phyloP scores from a whole-genome alignment of 2,329 filamentous ascomycete genomes.

The Zelopaecilomyces penicillatus region DNA sequence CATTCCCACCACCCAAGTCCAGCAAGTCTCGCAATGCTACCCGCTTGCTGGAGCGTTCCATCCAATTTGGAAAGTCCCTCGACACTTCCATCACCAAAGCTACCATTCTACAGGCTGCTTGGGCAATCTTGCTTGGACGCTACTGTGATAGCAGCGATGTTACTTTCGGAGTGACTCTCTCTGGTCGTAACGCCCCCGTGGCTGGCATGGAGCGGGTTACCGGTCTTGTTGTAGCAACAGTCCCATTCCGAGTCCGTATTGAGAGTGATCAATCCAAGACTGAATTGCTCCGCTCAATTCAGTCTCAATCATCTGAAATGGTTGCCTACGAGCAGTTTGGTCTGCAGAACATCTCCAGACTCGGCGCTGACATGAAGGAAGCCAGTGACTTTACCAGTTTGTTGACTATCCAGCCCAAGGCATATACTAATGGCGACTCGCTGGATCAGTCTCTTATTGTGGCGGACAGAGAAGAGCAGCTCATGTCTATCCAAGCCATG shows the following conservation, averaged over 20 bases:
- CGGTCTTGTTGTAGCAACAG: slow-evolving; percentile 16
- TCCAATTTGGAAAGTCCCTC: no score
- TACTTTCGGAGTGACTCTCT: slow-evolving; percentile 9
- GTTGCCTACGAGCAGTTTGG: slow-evolving; percentile 14
- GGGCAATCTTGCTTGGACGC: slow-evolving; percentile 19
- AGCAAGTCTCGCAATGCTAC: no score
- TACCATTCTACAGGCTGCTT: slow-evolving; percentile 3
- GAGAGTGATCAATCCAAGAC: background rate
- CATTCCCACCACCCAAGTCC: background rate
- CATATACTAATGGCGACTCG: background rate
- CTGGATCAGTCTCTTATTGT: background rate
- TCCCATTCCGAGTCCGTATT: slow-evolving; percentile 1
- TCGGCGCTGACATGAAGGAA: slow-evolving; percentile 3
- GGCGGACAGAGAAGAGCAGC: background rate
- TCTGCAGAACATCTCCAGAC: slow-evolving; percentile 9
- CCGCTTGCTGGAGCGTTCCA: no score
- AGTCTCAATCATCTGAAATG: slow-evolving; percentile 1
- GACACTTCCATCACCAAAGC: slow-evolving; percentile 9
- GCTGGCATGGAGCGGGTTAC: slow-evolving; percentile 13
- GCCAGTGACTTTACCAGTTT: slow-evolving; percentile 4
- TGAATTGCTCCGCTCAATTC: background rate
- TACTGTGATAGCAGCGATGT: slow-evolving; percentile 25
- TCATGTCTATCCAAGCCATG: background rate
- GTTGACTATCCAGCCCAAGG: background rate
- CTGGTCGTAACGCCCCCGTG: slow-evolving; percentile 15